These are phyloP conservation scores for Fusarium sublunatum DNA, from an alignment of 2,329 filamentous ascomycete species.

Conservation along the genomic window DNA sequence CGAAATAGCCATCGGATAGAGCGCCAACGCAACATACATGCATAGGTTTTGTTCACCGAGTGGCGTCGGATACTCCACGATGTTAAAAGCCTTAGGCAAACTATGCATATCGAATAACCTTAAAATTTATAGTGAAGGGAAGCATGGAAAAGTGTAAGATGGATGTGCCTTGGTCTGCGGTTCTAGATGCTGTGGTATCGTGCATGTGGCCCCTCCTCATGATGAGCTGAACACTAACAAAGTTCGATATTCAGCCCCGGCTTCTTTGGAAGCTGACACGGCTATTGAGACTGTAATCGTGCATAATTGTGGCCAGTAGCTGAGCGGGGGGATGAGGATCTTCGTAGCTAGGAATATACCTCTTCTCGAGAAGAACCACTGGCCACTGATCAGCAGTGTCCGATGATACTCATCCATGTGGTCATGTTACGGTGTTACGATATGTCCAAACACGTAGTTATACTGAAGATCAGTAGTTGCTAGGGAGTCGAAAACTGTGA, in stretches of 20 bases:
- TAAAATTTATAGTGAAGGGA: too few species aligned
- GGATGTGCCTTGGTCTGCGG: constrained; percentile 55
- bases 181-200: constrained; percentile 48
- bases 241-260: constrained; percentile 68
- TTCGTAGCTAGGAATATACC: too few species aligned
- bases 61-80: constrained; percentile 23
- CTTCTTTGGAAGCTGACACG: constrained; percentile 47
- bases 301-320: not conserved
- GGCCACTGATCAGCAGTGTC: too few species aligned
- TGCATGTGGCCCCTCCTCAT: constrained; percentile 59
- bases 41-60: constrained; percentile 26
- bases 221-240: constrained; percentile 67
- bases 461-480: too few species aligned
- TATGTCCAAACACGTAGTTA: too few species aligned
- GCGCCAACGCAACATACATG: constrained; percentile 24
- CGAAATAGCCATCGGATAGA: constrained; percentile 24
- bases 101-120: constrained; percentile 21
- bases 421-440: too few species aligned
- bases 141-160: too few species aligned
- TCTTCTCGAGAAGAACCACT: too few species aligned
- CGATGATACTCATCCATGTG: too few species aligned
- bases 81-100: constrained; percentile 18
- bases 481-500: too few species aligned
- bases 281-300: constrained; percentile 16
- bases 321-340: too few species aligned